Evolutionary conservation across 2,329 filamentous ascomycete species (phyloP), one percentile per base, ranked within the genome.

Genomic region (Madurella fahalii): DNA sequence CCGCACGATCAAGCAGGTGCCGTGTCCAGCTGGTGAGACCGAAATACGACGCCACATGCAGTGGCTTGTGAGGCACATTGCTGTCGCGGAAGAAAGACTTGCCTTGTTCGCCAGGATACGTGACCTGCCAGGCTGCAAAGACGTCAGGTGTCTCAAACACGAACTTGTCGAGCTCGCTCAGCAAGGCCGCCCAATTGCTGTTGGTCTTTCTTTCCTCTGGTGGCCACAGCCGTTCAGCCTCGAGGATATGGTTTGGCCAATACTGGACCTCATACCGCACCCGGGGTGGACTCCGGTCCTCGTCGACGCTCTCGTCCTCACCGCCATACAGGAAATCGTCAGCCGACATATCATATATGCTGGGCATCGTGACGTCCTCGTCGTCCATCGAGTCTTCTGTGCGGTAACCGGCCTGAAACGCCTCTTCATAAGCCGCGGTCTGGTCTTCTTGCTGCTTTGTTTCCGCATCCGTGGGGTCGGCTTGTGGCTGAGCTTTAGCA

Each of bases 121-220:
- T 47, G 4, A 20, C 16, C 32, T 61, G 60, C 61, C 61, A 63
- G 2, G 52, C 53, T 12, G 15, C 25, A 39, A 63, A 62, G 16
- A 60, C 20, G 0, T 40, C 20, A 1, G 58, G 53, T 1, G 45
- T 58, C 0, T 56, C 44, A 4, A 55, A 60, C 0, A 42, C 53
- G 12, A 63, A 49, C 37, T 56, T 58, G 51, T 63, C 61, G 1
- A 63, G 54, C 39, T 63, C 60, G 2, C 4, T 30, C 53, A 62
- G 55, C 8, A 63, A 40, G 1, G 48, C 50, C 2, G 9, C 15
- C 61, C 61, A 63, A 18, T 40, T 41, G 15, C 17, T 30, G 47
- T 47, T 58, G 2, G 31, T 31, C 3, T 44, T 32, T 11, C 58
- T 54, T 17, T 63, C 61, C 20, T 61, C 60, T 1, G 16, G 44